phyloP scores from a whole-genome alignment of 305 asterid genomes.

The Plantago coronopus region DNA sequence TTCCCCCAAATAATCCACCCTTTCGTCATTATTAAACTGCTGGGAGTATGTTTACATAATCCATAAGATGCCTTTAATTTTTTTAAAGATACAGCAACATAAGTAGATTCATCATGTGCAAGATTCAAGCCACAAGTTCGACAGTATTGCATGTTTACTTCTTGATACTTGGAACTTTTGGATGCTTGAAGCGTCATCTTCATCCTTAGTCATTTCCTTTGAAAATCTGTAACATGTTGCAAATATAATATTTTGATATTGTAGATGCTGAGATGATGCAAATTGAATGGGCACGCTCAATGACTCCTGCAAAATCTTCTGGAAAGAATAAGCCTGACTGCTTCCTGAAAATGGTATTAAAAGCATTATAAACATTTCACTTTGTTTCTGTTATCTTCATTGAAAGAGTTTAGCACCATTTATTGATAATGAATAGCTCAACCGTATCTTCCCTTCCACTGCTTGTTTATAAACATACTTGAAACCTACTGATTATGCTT shows the following conservation, averaged over 20 bases:
- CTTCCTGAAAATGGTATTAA: conserved; percentile 75
- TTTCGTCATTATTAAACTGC: conserved; percentile 11
- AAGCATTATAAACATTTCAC: conserved; percentile 4
- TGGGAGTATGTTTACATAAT: background rate
- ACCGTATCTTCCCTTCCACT: too few species aligned
- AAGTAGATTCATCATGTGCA: too few species aligned
- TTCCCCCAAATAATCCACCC: background rate
- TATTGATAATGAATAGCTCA: conserved; percentile 19
- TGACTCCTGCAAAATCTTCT: conserved; percentile 60
- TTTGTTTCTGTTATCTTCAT: conserved; percentile 3
- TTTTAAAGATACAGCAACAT: too few species aligned
- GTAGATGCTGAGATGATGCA: conserved; percentile 65
- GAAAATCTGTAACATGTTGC: conserved; percentile 11
- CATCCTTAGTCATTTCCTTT: conserved; percentile 20
- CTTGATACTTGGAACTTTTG: conserved; percentile 3
- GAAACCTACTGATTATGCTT: too few species aligned
- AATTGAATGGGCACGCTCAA: conserved; percentile 55
- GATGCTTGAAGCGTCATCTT: conserved; percentile 13
- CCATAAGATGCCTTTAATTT: too few species aligned
- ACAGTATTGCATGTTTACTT: too few species aligned
- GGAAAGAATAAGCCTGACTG: conserved; percentile 62
- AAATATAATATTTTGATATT: conserved; percentile 22
- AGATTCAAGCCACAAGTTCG: too few species aligned
- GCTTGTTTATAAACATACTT: too few species aligned
- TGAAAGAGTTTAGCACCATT: conserved; percentile 18